These are phyloP conservation scores for Schwanniomyces etchellsii DNA, from an alignment of 1,139 yeast genomes.

Conservation along the genomic window DNA sequence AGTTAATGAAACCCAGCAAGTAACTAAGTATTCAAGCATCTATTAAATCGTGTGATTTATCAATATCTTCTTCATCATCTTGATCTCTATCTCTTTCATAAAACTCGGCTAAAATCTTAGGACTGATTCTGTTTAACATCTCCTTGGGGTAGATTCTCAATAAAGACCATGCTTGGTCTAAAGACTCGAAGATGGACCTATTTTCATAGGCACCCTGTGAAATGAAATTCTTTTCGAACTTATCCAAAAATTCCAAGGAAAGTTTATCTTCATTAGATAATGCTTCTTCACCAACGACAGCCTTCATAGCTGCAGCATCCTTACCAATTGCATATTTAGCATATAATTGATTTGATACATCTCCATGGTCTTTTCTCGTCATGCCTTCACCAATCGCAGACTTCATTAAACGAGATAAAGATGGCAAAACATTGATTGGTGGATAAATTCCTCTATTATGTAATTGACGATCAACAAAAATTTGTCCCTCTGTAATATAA, in stretches of 20 bases:
- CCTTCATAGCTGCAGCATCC: constrained; percentile 99
- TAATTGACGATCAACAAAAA: constrained; percentile 93
- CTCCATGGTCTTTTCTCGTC: constrained; percentile 99
- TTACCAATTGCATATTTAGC: constrained; percentile 99
- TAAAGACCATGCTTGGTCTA: constrained; percentile 97
- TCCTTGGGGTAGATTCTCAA: constrained; percentile 98
- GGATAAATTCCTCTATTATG: constrained; percentile 96
- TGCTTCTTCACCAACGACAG: constrained; percentile 99
- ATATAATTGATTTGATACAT: constrained; percentile 95
- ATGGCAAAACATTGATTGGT: constrained; percentile 96
- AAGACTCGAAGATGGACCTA: constrained; percentile 88
- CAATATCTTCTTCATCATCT: constrained; percentile 43
- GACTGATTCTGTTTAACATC: constrained; percentile 95
- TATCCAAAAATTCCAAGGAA: constrained; percentile 94
- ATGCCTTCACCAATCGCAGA: constrained; percentile 99
- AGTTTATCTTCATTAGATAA: constrained; percentile 94
- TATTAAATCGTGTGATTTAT: constrained; percentile 22
- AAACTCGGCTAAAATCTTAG: constrained; percentile 91
- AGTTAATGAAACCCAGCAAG: no score
- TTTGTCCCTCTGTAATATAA: constrained; percentile 98
- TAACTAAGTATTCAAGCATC: constrained; percentile 1
- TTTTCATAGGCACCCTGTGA: constrained; percentile 95
- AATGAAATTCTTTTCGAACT: constrained; percentile 92
- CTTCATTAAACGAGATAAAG: constrained; percentile 96
- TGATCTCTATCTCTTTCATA: constrained; percentile 78